A percentile compares a stretch with the other conserved stretches of the same genome.
Evolutionary conservation across 2,329 filamentous ascomycete species (phyloP).

Genomic region (Cytospora piceae): DNA sequence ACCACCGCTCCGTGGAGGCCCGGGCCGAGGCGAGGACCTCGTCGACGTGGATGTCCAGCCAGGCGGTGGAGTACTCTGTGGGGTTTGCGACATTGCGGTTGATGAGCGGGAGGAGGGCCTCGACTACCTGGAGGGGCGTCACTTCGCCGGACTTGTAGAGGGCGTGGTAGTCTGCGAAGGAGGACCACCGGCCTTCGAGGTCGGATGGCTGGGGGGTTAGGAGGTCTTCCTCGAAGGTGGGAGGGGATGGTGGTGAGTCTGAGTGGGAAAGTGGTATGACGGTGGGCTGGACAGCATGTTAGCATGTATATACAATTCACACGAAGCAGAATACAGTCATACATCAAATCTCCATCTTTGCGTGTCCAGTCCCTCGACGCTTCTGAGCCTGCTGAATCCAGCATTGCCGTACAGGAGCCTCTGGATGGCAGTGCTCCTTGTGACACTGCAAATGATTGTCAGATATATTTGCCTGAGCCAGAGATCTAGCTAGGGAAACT

Average conservation of each 20-base stretch:
- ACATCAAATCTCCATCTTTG: slow-evolving; percentile 55
- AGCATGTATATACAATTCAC: slow-evolving; percentile 7
- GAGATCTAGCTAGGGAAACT: slow-evolving; percentile 1
- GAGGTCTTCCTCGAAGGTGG: slow-evolving; percentile 48
- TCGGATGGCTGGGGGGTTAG: slow-evolving; percentile 46
- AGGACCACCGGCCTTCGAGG: slow-evolving; percentile 62
- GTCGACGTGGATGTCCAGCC: slow-evolving; percentile 68
- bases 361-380: slow-evolving; percentile 50
- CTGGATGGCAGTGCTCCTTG: slow-evolving; percentile 63
- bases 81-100: slow-evolving; percentile 57
- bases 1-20: slow-evolving; percentile 74
- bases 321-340: slow-evolving; percentile 31
- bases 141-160: slow-evolving; percentile 71
- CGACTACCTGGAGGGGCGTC: slow-evolving; percentile 73
- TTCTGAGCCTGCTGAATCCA: slow-evolving; percentile 52
- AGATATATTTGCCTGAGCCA: neutral
- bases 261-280: slow-evolving; percentile 55
- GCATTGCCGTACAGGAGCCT: slow-evolving; percentile 73
- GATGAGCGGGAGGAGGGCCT: slow-evolving; percentile 73
- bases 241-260: slow-evolving; percentile 35
- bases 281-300: slow-evolving; percentile 48
- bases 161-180: slow-evolving; percentile 75
- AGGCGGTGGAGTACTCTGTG: slow-evolving; percentile 71
- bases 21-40: slow-evolving; percentile 68
- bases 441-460: slow-evolving; percentile 50